phyloP scores from a whole-genome alignment of 352 stramenopile genomes.

The Pythium vanterpoolii region DNA sequence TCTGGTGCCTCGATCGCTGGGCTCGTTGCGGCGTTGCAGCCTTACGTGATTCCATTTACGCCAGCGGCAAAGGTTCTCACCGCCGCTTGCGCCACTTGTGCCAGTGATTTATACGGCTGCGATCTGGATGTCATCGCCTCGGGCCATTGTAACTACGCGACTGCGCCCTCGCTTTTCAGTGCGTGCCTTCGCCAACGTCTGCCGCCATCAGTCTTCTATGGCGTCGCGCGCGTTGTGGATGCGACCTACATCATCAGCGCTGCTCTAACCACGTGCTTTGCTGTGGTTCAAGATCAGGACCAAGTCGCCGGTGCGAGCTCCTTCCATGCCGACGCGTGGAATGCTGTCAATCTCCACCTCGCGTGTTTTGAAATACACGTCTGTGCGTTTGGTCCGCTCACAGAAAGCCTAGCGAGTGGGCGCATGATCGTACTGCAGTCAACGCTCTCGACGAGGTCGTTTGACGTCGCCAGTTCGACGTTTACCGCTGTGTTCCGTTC shows the following conservation, averaged over 20 bases:
- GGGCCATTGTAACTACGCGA: conserved; percentile 11
- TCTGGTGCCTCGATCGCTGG: background rate
- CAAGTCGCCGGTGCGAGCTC: background rate
- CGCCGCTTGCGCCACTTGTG: conserved; percentile 5
- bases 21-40: background rate
- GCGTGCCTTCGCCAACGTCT: conserved; percentile 11
- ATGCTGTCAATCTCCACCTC: conserved; percentile 12
- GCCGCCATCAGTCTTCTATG: conserved; percentile 10
- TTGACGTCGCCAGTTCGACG: background rate
- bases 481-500: conserved; percentile 21
- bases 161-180: background rate
- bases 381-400: conserved; percentile 27
- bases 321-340: conserved; percentile 25
- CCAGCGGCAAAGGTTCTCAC: background rate
- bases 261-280: conserved; percentile 11
- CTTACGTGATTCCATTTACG: background rate
- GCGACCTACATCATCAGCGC: background rate
- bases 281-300: background rate
- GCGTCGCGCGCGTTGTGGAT: background rate
- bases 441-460: background rate
- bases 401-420: background rate
- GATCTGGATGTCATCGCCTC: background rate
- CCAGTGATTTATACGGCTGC: conserved; percentile 2
- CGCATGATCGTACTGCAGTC: conserved; percentile 23
- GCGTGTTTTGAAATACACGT: conserved; percentile 20